Percentiles rank a stretch among this genome's conserved stretches.
phyloP scores from a whole-genome alignment of 2,329 filamentous ascomycete species.

The Alternaria gansuensis region DNA sequence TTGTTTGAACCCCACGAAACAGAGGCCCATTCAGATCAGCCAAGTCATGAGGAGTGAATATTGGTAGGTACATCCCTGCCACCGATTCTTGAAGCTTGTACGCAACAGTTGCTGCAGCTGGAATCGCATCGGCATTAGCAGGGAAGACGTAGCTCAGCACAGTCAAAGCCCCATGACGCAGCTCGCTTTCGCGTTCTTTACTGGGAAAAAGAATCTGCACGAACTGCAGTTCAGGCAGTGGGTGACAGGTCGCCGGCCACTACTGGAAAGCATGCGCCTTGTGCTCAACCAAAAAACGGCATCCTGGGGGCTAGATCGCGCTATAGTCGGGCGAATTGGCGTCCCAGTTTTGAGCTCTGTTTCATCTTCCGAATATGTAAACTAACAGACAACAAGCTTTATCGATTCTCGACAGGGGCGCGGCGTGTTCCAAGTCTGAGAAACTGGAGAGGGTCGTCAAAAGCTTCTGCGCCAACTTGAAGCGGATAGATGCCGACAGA shows the following conservation, averaged over 20 bases:
- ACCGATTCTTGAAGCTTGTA: constrained; percentile 2
- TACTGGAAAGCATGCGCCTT: constrained; percentile 7
- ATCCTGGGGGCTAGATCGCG: constrained; percentile 18
- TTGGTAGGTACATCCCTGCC: constrained; percentile 6
- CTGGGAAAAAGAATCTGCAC: background rate
- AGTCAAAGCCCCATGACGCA: constrained; percentile 9
- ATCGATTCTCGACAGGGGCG: constrained; percentile 35
- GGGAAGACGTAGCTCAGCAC: constrained; percentile 13
- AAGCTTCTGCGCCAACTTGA: constrained; percentile 15
- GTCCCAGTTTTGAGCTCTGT: constrained; percentile 26
- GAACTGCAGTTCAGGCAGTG: constrained; percentile 13
- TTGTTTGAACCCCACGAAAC: constrained; percentile 5
- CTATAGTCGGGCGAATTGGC: constrained; percentile 19
- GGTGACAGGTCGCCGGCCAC: constrained; percentile 14
- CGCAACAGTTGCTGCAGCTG: constrained; percentile 1
- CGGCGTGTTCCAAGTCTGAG: constrained; percentile 26
- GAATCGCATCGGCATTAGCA: constrained; percentile 7
- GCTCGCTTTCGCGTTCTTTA: constrained; percentile 9
- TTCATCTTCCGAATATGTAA: constrained; percentile 29
- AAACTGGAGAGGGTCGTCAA: constrained; percentile 25
- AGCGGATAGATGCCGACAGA: constrained; percentile 18
- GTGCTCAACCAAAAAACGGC: constrained; percentile 10
- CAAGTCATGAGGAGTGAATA: constrained; percentile 5
- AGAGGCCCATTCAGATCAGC: constrained; percentile 10
- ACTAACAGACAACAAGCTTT: constrained; percentile 43